These are phyloP conservation scores for Pulveroboletus frians DNA, from an alignment of 768 basidiomycete species.

Conservation along the genomic window DNA sequence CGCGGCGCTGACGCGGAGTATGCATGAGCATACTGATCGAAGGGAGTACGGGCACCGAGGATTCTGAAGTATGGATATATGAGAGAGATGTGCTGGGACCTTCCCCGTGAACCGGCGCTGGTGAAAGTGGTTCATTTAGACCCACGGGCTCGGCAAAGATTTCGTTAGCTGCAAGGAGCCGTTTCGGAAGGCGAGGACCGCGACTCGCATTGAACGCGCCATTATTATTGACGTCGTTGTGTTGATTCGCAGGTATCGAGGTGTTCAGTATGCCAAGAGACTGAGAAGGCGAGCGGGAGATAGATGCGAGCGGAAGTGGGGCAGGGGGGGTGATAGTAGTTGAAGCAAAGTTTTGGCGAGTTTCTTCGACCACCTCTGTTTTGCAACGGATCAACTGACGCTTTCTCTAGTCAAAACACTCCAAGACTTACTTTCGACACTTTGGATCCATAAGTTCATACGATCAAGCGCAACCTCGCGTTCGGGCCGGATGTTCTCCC, in stretches of 20 bases:
- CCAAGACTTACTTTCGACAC: conserved; percentile 66
- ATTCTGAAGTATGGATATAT: conserved; percentile 14
- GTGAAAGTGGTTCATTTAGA: conserved; percentile 19
- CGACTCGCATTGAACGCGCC: conserved; percentile 9
- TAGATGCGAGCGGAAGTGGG: conserved; percentile 57
- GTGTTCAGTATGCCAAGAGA: conserved; percentile 29
- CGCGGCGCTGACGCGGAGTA: conserved; percentile 43
- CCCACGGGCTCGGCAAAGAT: conserved; percentile 48
- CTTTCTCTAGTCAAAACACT: not conserved
- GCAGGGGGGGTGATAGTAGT: conserved; percentile 46
- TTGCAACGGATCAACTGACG: not conserved
- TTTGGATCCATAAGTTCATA: conserved; percentile 78
- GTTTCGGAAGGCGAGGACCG: conserved; percentile 53
- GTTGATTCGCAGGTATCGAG: conserved; percentile 19
- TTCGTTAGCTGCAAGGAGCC: conserved; percentile 59
- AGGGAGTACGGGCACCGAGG: conserved; percentile 18
- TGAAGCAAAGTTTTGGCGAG: conserved; percentile 67
- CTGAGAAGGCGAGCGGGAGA: conserved; percentile 46
- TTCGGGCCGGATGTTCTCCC: conserved; percentile 32
- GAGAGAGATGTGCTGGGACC: conserved; percentile 24
- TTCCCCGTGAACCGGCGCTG: conserved; percentile 8
- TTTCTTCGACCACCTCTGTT: conserved; percentile 77
- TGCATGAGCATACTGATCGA: conserved; percentile 19
- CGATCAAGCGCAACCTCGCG: conserved; percentile 44
- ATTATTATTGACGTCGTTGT: conserved; percentile 3